These are phyloP conservation scores for Verbascum thapsus DNA, from an alignment of 257 asterid genomes.

Conservation along the genomic window DNA sequence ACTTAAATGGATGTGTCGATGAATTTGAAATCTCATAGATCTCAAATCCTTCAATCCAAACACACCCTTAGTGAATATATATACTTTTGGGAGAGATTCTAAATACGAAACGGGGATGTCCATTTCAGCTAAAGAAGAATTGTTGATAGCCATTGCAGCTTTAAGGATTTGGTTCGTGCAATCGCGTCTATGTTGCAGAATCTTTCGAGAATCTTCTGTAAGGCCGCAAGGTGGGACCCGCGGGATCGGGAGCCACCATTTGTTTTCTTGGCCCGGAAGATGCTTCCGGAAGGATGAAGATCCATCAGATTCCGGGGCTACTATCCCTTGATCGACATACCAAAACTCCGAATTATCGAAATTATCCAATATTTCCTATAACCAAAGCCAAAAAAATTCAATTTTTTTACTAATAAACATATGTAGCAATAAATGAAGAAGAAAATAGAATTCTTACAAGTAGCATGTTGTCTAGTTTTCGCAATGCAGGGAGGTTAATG, in stretches of 20 bases:
- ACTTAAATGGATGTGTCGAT: too few relatives aligned
- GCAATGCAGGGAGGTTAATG: slow-evolving; percentile 79
- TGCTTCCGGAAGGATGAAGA: slow-evolving; percentile 56
- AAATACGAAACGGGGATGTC: slow-evolving; percentile 67
- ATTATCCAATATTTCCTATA: slow-evolving; percentile 71
- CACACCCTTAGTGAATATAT: background rate
- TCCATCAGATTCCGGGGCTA: slow-evolving; percentile 50
- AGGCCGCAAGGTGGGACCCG: slow-evolving; percentile 73
- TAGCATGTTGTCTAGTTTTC: slow-evolving; percentile 81
- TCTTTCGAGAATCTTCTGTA: slow-evolving; percentile 58
- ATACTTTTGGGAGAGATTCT: slow-evolving; percentile 80
- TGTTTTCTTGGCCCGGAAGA: slow-evolving; percentile 65
- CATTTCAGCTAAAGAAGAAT: slow-evolving; percentile 71
- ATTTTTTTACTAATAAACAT: background rate
- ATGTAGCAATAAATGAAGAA: background rate
- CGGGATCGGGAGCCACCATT: slow-evolving; percentile 96
- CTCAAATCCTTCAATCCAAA: too few relatives aligned
- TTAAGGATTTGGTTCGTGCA: slow-evolving; percentile 79
- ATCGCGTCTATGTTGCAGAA: slow-evolving; percentile 62
- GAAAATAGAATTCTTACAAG: slow-evolving; percentile 51
- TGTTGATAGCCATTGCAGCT: slow-evolving; percentile 87
- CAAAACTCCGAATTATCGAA: slow-evolving; percentile 63
- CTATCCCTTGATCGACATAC: slow-evolving; percentile 80
- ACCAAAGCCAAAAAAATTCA: slow-evolving; percentile 10
- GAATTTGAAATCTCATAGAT: too few relatives aligned